Percentiles rank a stretch among this genome's conserved stretches.
Evolutionary conservation across 2,329 filamentous ascomycete genomes (phyloP).

Genomic region (Fusarium mexicanum): DNA sequence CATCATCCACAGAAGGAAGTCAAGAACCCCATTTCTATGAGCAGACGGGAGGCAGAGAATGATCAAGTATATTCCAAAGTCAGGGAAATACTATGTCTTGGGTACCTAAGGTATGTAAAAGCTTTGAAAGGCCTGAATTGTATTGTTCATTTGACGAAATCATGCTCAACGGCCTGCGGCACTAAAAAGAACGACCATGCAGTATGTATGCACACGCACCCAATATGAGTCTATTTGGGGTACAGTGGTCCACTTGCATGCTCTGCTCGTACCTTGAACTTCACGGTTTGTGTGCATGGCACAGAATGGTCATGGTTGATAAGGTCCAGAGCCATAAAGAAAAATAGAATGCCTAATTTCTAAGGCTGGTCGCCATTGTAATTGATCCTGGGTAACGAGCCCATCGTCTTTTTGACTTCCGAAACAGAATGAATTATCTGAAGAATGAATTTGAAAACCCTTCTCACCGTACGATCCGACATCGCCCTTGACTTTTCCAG

Average conservation of each 20-base stretch:
- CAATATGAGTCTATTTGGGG: conserved; percentile 7
- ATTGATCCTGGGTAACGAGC: neutral
- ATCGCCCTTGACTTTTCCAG: conserved; percentile 28
- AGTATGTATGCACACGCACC: conserved; percentile 7
- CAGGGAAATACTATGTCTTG: neutral
- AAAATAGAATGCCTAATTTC: neutral
- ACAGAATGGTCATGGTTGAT: neutral
- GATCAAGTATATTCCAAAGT: neutral
- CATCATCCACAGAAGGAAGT: neutral
- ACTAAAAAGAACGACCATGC: conserved; percentile 2
- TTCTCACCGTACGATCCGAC: conserved; percentile 25
- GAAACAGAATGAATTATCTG: neutral
- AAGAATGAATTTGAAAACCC: neutral
- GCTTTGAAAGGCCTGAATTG: neutral
- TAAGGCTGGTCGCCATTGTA: neutral
- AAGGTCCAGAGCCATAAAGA: neutral
- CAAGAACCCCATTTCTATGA: neutral
- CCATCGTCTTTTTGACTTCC: neutral
- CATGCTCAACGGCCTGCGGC: neutral
- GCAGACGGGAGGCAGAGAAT: neutral
- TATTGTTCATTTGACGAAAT: neutral
- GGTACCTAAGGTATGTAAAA: neutral
- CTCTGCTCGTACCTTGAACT: neutral
- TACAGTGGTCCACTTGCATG: conserved; percentile 5
- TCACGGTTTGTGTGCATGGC: neutral